phyloP scores from a whole-genome alignment of 352 stramenopile genomes.

The Thraustochytrium striatum region DNA sequence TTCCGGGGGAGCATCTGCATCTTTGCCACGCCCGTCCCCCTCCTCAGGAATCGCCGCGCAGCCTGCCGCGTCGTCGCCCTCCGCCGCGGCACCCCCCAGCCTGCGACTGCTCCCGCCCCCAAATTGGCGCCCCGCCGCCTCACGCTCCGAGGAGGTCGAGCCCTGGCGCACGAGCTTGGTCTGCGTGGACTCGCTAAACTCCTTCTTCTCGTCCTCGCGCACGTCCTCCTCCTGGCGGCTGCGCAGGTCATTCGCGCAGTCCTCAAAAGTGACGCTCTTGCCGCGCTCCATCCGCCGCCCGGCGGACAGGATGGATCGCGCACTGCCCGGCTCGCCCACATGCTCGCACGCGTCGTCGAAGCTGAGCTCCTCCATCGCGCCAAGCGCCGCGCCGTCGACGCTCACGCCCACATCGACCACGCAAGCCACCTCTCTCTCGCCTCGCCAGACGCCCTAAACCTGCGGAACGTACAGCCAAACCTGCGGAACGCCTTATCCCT shows the following conservation, averaged over 20 bases:
- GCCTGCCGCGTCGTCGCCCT: no score
- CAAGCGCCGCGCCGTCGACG: background rate
- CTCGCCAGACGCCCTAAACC: background rate
- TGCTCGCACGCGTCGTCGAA: background rate
- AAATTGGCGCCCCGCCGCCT: no score
- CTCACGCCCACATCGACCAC: background rate
- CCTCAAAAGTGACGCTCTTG: background rate
- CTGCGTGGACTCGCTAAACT: constrained; percentile 25
- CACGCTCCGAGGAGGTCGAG: no score
- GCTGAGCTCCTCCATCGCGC: background rate
- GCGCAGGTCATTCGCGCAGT: no score
- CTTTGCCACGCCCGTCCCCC: no score
- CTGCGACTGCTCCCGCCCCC: no score
- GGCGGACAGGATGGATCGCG: background rate
- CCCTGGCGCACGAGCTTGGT: constrained; percentile 13
- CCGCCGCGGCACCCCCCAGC: no score
- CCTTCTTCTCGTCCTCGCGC: background rate
- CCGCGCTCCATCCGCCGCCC: background rate
- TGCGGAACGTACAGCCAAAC: background rate
- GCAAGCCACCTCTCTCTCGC: background rate
- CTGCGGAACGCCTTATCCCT: background rate
- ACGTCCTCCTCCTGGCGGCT: background rate
- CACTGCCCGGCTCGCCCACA: background rate
- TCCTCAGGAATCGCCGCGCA: no score
- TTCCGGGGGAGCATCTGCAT: no score